A percentile compares a stretch with the other conserved stretches of the same genome.
Conservation (phyloP, 2,329 filamentous ascomycete genomes). For the Atkinsonella hypoxylon region DNA sequence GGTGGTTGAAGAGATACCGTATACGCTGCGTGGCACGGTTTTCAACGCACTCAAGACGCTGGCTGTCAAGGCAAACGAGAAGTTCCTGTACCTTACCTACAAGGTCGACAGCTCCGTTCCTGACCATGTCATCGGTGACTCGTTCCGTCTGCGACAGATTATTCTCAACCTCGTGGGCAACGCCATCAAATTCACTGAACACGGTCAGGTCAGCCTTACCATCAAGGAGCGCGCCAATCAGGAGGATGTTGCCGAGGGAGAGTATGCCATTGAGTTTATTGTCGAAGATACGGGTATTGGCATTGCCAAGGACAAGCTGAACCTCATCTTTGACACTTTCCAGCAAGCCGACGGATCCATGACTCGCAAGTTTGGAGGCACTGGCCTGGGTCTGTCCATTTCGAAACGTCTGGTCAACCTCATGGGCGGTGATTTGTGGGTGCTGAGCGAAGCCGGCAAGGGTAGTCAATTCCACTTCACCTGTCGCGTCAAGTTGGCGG, state of each 20-base stretch:
- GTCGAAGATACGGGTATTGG: constrained; percentile 96
- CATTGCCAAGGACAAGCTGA: constrained; percentile 88
- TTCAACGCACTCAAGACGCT: constrained; percentile 96
- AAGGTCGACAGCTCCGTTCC: constrained; percentile 88
- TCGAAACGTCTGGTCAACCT: constrained; percentile 90
- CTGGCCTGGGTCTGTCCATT: constrained; percentile 85
- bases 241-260: constrained; percentile 52
- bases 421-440: constrained; percentile 95
- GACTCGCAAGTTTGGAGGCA: constrained; percentile 90
- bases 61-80: constrained; percentile 95
- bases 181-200: constrained; percentile 97
- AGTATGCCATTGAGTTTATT: constrained; percentile 91
- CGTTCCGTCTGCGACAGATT: constrained; percentile 90
- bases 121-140: constrained; percentile 91
- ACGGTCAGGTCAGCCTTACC: constrained; percentile 90
- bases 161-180: constrained; percentile 96
- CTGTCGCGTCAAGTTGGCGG: constrained; percentile 75
- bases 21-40: constrained; percentile 84
- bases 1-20: constrained; percentile 97
- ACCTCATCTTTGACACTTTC: constrained; percentile 97
- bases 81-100: constrained; percentile 84
- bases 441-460: constrained; percentile 80
- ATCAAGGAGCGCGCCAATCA: constrained; percentile 59
- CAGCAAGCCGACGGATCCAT: constrained; percentile 96
- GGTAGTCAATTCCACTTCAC: constrained; percentile 97